Conservation (phyloP, 257 asterid species). For the Cruciata laevipes region DNA sequence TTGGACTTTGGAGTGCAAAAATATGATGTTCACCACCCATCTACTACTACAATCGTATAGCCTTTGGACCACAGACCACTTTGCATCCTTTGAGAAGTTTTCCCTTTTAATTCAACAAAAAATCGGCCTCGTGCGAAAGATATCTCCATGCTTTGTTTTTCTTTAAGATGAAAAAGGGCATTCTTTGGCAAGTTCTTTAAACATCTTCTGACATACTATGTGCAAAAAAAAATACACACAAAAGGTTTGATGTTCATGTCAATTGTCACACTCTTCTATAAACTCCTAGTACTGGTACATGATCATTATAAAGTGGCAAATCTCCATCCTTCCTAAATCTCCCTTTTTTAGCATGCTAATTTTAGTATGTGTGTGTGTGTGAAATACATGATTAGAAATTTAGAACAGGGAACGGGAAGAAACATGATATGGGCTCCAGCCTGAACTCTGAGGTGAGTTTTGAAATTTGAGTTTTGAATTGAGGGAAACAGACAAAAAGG, state of each 20-base stretch:
- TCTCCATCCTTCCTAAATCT: constrained; percentile 17
- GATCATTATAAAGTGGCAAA: constrained; percentile 15
- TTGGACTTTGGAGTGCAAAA: neutral
- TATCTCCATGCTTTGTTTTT: neutral
- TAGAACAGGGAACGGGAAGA: neutral
- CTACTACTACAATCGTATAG: neutral
- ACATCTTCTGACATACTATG: neutral
- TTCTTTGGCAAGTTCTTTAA: neutral
- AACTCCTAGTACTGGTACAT: constrained; percentile 13
- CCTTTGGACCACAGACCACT: constrained; percentile 3
- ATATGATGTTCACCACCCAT: constrained; percentile 3
- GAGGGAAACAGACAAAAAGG: neutral
- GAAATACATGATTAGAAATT: neutral
- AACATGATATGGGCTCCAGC: neutral
- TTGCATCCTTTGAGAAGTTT: neutral
- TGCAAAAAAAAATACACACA: neutral
- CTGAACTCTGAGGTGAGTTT: constrained; percentile 11
- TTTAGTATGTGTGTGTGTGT: constrained; percentile 2
- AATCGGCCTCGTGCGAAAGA: neutral
- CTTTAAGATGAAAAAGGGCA: neutral
- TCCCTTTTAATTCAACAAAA: neutral
- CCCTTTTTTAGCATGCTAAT: constrained; percentile 15
- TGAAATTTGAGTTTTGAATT: constrained; percentile 16
- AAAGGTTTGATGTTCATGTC: neutral
- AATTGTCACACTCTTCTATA: constrained; percentile 21